Evolutionary conservation across 805 yeast genomes (phyloP), one percentile per base, ranked within the genome.

Genomic region (Ogataea angusta): DNA sequence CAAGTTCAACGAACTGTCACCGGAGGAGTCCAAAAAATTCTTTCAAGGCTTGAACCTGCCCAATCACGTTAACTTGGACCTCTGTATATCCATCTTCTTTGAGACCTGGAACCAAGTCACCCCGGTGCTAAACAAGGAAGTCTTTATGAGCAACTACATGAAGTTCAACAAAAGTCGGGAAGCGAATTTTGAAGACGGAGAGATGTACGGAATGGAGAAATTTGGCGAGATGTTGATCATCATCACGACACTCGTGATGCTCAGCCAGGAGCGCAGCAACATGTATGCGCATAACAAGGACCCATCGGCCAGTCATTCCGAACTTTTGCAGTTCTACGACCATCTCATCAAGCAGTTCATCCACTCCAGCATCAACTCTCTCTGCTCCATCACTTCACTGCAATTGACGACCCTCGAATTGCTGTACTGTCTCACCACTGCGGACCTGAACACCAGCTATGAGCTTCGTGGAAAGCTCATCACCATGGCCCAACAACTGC

Each of bases 401-500:
- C 93, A 86, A 54, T 76, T 85, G 26, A 63, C 85, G 22, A 64
- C 86, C 0, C 66, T 89, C 45, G 80, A 90, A 3, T 65, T 85
- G 18, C 76, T 83, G 43, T 85, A 85, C 55, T 81, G 85, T 56
- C 64, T 85, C 26, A 80, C 81, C 27, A 75, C 76, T 5, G 95
- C 95, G 14, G 89, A 85, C 58, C 74, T 80, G 31, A 72, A 80
- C 7, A 80, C 87, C 1, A 72, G 88, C 45, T 88, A 87, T 64
- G 83, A 82, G 38, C 69, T 85, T 30, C 71, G 95, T 44, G 90
- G 91, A 30, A 70, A 80, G 50, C 80, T 83, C 6, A 77, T 83
- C 10, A 80, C 88, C 19, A 84, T 86, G 90, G 82, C 90, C 4
- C 95, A 86, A 53, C 93, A 88, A 52, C 66, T 89, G 38, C 75